A percentile compares a stretch with the other conserved stretches of the same genome.
Evolutionary conservation across 768 basidiomycete species (phyloP).

Genomic region (Lactarius pseudohatsudake): DNA sequence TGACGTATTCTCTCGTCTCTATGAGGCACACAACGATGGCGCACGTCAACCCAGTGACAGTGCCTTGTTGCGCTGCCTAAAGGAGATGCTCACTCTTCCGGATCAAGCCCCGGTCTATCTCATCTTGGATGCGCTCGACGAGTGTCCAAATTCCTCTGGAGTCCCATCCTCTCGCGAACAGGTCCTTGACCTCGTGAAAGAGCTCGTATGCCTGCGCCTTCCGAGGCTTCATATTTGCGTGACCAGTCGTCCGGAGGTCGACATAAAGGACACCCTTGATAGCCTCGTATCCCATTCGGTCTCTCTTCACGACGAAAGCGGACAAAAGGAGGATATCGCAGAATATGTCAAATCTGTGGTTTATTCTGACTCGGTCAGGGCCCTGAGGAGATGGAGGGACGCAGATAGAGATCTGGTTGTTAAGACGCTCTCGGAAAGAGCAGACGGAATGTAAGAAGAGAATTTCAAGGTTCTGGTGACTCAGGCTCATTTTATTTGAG

Average conservation of each 20-base stretch:
- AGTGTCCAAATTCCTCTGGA: neutral
- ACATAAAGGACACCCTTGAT: neutral
- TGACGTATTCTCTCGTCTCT: neutral
- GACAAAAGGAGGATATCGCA: neutral
- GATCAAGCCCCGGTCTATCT: neutral
- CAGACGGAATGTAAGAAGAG: neutral
- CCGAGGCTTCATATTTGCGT: neutral
- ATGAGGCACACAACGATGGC: neutral
- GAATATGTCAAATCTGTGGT: neutral
- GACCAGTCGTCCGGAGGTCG: neutral
- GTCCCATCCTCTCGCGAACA: neutral
- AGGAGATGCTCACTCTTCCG: neutral
- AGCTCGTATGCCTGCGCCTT: neutral
- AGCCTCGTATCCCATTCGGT: neutral
- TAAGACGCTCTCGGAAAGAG: neutral
- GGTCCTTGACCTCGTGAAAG: neutral
- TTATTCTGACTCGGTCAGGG: no score
- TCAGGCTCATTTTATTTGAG: neutral
- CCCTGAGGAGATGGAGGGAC: neutral
- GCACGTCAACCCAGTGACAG: neutral
- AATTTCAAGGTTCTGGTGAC: neutral
- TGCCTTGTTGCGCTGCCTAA: neutral
- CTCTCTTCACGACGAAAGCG: neutral
- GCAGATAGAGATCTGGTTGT: neutral
- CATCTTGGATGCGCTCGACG: neutral